Evolutionary conservation across 2,329 filamentous ascomycete genomes (phyloP).

Genomic region (Penicillium sp.): DNA sequence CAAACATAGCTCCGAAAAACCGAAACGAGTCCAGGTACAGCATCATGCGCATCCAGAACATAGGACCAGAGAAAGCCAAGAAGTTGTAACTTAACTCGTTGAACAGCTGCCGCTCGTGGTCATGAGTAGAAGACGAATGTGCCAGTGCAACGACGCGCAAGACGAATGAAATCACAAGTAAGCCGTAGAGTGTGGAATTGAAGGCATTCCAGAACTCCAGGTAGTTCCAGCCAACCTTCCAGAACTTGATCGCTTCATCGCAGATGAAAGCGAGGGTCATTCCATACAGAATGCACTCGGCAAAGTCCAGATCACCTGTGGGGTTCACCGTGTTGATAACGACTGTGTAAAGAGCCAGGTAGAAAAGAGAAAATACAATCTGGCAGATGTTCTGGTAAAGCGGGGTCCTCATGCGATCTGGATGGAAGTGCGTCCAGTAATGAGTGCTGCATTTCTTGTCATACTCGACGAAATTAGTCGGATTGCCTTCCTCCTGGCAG

Average conservation of each 20-base stretch:
- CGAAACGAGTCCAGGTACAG: conserved; percentile 88
- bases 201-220: conserved; percentile 97
- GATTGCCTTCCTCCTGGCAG: conserved; percentile 89
- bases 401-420: conserved; percentile 87
- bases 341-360: conserved; percentile 75
- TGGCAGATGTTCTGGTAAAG: conserved; percentile 89
- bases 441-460: conserved; percentile 69
- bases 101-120: conserved; percentile 53
- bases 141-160: conserved; percentile 71
- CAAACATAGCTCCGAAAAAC: conserved; percentile 97
- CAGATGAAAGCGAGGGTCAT: conserved; percentile 89
- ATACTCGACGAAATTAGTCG: conserved; percentile 84
- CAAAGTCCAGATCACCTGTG: conserved; percentile 71
- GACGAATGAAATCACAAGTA: conserved; percentile 72
- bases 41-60: conserved; percentile 93
- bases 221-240: conserved; percentile 88
- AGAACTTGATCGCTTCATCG: conserved; percentile 82
- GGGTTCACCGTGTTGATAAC: conserved; percentile 94
- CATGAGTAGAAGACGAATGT: conserved; percentile 49
- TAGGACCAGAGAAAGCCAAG: conserved; percentile 82
- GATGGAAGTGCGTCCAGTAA: conserved; percentile 80
- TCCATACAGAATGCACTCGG: conserved; percentile 78
- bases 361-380: conserved; percentile 75
- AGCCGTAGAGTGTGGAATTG: conserved; percentile 73
- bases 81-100: conserved; percentile 90